Conservation (phyloP, 1,284 basidiomycete species). For the Grifola frondosa region DNA sequence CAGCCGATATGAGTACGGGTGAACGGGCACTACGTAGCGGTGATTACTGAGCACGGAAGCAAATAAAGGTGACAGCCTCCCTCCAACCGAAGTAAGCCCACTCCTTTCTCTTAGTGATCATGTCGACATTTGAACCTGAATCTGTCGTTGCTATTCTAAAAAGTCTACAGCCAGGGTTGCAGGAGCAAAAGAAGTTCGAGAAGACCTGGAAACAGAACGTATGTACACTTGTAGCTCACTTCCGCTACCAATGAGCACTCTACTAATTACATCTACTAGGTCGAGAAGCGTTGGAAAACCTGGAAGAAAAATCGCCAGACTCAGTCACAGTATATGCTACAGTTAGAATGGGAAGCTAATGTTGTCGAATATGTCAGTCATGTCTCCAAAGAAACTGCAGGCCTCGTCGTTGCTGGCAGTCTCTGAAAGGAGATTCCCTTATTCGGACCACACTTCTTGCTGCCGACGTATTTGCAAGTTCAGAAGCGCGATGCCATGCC, state of each 20-base stretch:
- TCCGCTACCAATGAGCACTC: too few relatives aligned
- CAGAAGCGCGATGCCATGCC: background rate
- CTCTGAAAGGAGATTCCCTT: background rate
- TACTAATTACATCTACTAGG: too few relatives aligned
- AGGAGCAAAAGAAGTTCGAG: background rate
- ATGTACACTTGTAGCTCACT: too few relatives aligned
- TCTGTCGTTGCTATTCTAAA: background rate
- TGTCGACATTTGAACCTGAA: background rate
- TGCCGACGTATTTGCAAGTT: background rate
- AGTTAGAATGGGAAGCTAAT: slow-evolving; percentile 8
- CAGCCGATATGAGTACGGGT: too few relatives aligned
- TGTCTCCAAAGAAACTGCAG: slow-evolving; percentile 10
- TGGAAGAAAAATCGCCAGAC: background rate
- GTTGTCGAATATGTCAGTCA: slow-evolving; percentile 10
- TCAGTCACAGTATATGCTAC: background rate
- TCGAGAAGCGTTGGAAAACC: background rate
- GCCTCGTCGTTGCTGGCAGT: slow-evolving; percentile 6
- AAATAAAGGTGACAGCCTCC: too few relatives aligned
- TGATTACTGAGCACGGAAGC: too few relatives aligned
- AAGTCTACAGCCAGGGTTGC: background rate
- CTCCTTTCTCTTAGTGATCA: too few relatives aligned
- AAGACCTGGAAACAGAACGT: too few relatives aligned
- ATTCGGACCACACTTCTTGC: background rate
- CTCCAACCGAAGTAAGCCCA: too few relatives aligned
- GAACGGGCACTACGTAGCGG: too few relatives aligned